phyloP scores from a whole-genome alignment of 75 land plant species.

The Cupressus sempervirens region DNA sequence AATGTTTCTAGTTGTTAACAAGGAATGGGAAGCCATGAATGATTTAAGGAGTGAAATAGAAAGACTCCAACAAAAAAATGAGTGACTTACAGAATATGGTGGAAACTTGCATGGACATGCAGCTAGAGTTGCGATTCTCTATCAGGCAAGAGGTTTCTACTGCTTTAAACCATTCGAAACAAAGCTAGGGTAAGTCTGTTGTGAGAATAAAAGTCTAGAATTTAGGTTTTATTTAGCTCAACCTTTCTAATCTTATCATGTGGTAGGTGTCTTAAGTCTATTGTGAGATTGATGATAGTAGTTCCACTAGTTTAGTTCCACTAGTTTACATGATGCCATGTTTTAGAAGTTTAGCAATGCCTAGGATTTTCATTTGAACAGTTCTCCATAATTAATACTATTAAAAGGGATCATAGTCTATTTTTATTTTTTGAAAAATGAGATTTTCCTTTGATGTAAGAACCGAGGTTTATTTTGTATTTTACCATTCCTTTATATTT shows the following conservation, averaged over 20 bases:
- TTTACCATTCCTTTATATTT: no score
- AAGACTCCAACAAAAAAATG: constrained; percentile 81
- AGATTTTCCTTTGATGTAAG: not conserved
- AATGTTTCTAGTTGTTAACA: not conserved
- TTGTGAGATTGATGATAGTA: not conserved
- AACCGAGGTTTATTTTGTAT: not conserved
- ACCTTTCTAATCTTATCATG: not conserved
- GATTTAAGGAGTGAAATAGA: constrained; percentile 75
- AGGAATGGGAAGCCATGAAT: constrained; percentile 80
- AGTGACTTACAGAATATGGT: constrained; percentile 84
- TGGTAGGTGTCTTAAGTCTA: not conserved
- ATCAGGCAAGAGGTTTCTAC: constrained; percentile 91
- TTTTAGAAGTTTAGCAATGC: not conserved
- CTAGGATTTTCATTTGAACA: not conserved
- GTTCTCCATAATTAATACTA: not conserved
- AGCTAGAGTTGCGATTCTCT: constrained; percentile 86
- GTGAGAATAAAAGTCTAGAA: not conserved
- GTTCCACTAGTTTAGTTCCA: no score
- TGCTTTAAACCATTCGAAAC: constrained; percentile 68
- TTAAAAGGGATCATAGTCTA: not conserved
- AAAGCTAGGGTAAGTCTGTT: constrained; percentile 48
- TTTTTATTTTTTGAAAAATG: not conserved
- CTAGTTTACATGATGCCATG: not conserved
- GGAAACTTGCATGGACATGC: constrained; percentile 97
- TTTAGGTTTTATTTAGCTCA: not conserved